Evolutionary conservation across 2,329 filamentous ascomycete species (phyloP), one percentile per base, ranked within the genome.

Genomic region (Fusarium devonianum): DNA sequence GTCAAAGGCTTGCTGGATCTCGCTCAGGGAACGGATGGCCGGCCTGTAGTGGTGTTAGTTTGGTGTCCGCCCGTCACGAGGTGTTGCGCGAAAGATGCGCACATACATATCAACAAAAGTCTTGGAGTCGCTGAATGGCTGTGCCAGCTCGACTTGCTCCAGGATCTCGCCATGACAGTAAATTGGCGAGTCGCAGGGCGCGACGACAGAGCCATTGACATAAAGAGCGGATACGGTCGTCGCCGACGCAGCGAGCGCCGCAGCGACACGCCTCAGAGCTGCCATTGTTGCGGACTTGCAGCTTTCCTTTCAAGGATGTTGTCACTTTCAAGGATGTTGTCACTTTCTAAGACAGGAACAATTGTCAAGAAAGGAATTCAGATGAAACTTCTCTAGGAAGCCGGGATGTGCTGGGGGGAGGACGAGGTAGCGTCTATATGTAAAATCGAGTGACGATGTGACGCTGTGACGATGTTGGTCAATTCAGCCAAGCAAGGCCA

Each of bases 71-170:
- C 12, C 41, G 35, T 10, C 9, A 7, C 6, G 19, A n/a, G 14
- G 10, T n/a, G 7, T 29, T 4, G 16, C 13, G 12, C 13, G n/a
- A 10, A 5, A 6, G 12, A 2, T 4, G 16, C n/a, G n/a, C n/a
- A 70, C 75, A 72, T 72, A 84, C 82, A 87, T 83, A 66, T 89
- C 86, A 32, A 88, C 86, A 65, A 87, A 88, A 1, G 84, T 87
- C 75, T 88, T 89, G 51, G 84, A 88, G 70, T 88, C 86, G 11
- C 75, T 70, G 58, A 88, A 88, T 1, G 85, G 85, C 17, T 73
- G 74, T 3, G 85, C 85, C 8, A 88, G 73, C 71, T 88, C 78
- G 36, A 89, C 79, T 54, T 83, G 76, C 51, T 78, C 75, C 3
- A 89, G 75, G 10, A 88, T 76, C 0, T 86, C 81, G 36, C 86